These are phyloP conservation scores for Daldinia loculata DNA, from an alignment of 495 filamentous ascomycete genomes.

Conservation along the genomic window DNA sequence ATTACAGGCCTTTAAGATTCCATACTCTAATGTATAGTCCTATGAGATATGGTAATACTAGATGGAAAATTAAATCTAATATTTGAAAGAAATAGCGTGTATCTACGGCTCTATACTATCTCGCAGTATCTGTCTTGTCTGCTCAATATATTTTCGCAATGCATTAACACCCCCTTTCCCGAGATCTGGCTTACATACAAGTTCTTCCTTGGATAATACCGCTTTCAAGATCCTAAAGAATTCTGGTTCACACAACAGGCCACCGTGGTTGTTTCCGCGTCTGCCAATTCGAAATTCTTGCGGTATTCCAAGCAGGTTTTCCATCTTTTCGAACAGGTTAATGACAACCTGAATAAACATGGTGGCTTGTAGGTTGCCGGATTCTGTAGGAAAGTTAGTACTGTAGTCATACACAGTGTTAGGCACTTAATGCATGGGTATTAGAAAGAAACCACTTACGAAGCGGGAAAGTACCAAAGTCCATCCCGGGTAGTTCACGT, in stretches of 20 bases:
- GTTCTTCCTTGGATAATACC: constrained; percentile 29
- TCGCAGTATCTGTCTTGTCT: constrained; percentile 20
- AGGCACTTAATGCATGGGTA: not conserved
- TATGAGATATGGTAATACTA: not conserved
- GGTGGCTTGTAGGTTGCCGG: constrained; percentile 36
- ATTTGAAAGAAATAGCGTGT: not conserved
- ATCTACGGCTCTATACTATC: constrained; percentile 32
- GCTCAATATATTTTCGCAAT: constrained; percentile 28
- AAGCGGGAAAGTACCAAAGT: constrained; percentile 29
- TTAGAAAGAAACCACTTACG: constrained; percentile 18
- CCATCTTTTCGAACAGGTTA: constrained; percentile 37
- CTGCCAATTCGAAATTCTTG: constrained; percentile 18
- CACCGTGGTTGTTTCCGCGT: not conserved
- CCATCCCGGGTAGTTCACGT: constrained; percentile 27
- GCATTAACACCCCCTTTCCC: constrained; percentile 38
- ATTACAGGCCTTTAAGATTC: not conserved
- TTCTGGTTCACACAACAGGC: constrained; percentile 23
- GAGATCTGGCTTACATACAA: constrained; percentile 15
- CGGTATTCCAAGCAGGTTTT: constrained; percentile 36
- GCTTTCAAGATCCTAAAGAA: constrained; percentile 15
- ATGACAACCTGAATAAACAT: constrained; percentile 35
- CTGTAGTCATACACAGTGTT: not conserved
- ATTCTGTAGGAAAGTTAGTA: constrained; percentile 25
- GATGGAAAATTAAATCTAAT: not conserved
- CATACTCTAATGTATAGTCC: not conserved